These are phyloP conservation scores for Strobilomyces echinocephalus DNA, from an alignment of 768 basidiomycete species.

Conservation along the genomic window DNA sequence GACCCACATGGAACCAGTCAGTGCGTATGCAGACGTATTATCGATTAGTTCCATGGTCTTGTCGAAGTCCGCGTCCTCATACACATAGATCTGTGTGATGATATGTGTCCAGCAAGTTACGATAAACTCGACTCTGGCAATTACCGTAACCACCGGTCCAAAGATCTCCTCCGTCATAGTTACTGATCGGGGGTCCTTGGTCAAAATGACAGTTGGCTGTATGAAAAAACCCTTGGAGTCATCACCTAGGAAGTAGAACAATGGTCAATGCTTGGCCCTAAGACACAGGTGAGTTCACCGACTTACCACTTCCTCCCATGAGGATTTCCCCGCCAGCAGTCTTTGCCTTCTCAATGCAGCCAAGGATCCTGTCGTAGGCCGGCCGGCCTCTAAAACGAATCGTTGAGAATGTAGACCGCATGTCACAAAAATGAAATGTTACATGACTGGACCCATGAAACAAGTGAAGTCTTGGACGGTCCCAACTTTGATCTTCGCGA, in stretches of 20 bases:
- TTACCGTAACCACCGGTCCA: conserved; percentile 88
- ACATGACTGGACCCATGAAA: conserved; percentile 98
- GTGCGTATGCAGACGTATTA: conserved; percentile 77
- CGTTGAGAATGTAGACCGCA: background rate
- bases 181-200: conserved; percentile 81
- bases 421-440: conserved; percentile 12
- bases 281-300: background rate
- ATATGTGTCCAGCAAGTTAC: background rate
- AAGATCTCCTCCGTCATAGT: conserved; percentile 97
- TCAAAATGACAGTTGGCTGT: conserved; percentile 90
- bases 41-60: conserved; percentile 85
- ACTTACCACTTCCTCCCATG: conserved; percentile 72
- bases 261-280: background rate
- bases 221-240: conserved; percentile 91
- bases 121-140: conserved; percentile 11
- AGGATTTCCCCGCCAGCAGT: conserved; percentile 85
- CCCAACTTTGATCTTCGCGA: conserved; percentile 84
- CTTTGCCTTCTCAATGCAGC: conserved; percentile 84
- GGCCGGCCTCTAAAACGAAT: conserved; percentile 55
- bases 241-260: conserved; percentile 49
- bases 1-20: conserved; percentile 91
- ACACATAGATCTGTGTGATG: conserved; percentile 70
- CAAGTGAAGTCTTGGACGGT: conserved; percentile 66
- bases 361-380: conserved; percentile 84
- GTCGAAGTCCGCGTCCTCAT: conserved; percentile 82